phyloP scores from a whole-genome alignment of 1,139 yeast genomes.

The Kodamaea plutei region DNA sequence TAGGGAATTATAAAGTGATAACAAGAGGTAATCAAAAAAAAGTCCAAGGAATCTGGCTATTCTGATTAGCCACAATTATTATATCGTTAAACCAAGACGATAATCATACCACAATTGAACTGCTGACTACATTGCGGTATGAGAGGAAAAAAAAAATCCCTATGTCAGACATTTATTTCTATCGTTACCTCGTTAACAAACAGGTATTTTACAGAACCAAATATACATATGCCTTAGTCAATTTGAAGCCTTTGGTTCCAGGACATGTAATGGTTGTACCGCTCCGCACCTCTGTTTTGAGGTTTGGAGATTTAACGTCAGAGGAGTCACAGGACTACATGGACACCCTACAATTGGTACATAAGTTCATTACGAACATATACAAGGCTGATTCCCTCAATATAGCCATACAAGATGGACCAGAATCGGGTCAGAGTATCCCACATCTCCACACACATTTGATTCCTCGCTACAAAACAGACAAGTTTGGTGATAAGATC shows the following conservation, averaged over 20 bases:
- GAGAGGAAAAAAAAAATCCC: too few species aligned
- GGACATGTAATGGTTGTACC: conserved; percentile 94
- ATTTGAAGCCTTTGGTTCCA: conserved; percentile 82
- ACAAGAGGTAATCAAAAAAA: too few species aligned
- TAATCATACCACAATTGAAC: too few species aligned
- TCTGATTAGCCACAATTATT: too few species aligned
- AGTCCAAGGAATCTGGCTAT: too few species aligned
- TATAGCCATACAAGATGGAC: conserved; percentile 92
- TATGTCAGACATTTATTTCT: conserved; percentile 36
- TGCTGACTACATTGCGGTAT: too few species aligned
- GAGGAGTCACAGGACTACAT: conserved; percentile 80
- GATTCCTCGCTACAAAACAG: conserved; percentile 69
- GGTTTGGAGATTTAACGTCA: conserved; percentile 62
- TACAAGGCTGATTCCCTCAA: conserved; percentile 81
- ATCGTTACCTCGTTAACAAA: conserved; percentile 54
- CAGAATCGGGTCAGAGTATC: conserved; percentile 90
- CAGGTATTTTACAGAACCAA: conserved; percentile 60
- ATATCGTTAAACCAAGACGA: too few species aligned
- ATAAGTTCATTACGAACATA: conserved; percentile 55
- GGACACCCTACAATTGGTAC: conserved; percentile 66
- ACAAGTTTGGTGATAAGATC: conserved; percentile 69
- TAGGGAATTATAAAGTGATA: too few species aligned
- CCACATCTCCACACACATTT: conserved; percentile 93
- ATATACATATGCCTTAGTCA: conserved; percentile 76
- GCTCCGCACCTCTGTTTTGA: conserved; percentile 49